Base-by-base conservation (phyloP, 345 rosid species). In the Abelmoschus esculentus region DNA sequence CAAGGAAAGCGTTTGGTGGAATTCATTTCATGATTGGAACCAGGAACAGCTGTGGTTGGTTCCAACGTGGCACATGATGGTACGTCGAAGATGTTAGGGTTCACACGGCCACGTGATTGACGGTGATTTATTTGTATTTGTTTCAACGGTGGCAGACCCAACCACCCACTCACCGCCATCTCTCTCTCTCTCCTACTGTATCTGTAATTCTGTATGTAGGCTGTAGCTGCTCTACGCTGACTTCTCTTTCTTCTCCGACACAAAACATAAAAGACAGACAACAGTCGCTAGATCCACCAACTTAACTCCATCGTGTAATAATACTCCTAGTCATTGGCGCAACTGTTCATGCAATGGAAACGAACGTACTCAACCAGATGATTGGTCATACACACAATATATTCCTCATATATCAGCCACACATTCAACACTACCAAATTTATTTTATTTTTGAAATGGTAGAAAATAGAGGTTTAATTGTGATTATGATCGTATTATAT, bases 101-200 rank as follows among this genome's bases (percentile, higher is more conserved):
- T 55, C 17, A 58, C 59, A 54, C 10, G 12, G 60, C 6, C 65
- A 34, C 65, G 65, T 61, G 65, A 61, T 61, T 61, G 65, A 61
- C 65, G 65, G 65, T 32, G 13, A 61, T 61, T 34, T 32, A 6
- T 61, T 32, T 60, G 22, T 14, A 15, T 14, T 17, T 8, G 18
- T 15, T 61, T 61, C 44, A 61, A 61, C 34, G 19, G 17, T 15
- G 19, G 22, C n/a, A 32, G 22, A 61, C 22, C 65, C 64, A 60
- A n/a, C n/a, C 64, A 60, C 52, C n/a, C 28, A 18, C 57, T 40
- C 64, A 31, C 38, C 42, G 42, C 64, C 42, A 31, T 8, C 65
- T 36, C 12, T 56, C 32, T 29, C 28, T 56, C 26, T 22, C 53
- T 15, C 14, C n/a, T 5, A 34, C 38, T 34, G 7, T 34, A 6